Conservation (phyloP, 805 yeast species). For the Crinitomyces ghanaensis region DNA sequence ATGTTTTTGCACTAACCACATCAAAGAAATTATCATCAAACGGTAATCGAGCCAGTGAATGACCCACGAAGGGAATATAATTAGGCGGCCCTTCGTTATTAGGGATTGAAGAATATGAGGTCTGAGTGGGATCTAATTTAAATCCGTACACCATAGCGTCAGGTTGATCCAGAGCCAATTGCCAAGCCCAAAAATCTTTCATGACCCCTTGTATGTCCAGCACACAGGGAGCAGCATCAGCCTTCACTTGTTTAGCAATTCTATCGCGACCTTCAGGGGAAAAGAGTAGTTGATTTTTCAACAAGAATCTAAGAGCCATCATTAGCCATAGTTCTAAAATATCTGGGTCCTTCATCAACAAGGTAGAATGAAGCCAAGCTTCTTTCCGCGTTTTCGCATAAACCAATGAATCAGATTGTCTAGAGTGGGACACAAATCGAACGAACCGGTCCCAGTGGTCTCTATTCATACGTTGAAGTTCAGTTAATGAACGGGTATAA, state of each 20-base stretch:
- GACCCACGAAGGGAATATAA: conserved; percentile 21
- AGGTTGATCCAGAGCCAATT: conserved; percentile 24
- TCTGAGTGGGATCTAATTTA: conserved; percentile 14
- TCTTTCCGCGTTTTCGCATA: conserved; percentile 22
- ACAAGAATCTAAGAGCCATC: conserved; percentile 21
- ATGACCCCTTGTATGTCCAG: conserved; percentile 19
- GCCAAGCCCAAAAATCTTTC: conserved; percentile 26
- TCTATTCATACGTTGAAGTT: conserved; percentile 2
- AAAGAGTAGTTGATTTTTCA: conserved; percentile 19
- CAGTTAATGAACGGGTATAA: no score
- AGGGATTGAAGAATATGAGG: conserved; percentile 7
- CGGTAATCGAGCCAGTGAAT: conserved; percentile 18
- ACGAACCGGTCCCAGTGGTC: conserved; percentile 12
- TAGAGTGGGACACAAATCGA: conserved; percentile 12
- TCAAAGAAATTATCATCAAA: conserved; percentile 24
- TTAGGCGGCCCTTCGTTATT: conserved; percentile 21
- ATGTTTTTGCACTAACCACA: conserved; percentile 21
- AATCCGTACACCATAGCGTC: conserved; percentile 22
- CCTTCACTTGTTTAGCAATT: conserved; percentile 6
- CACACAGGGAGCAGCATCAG: conserved; percentile 8
- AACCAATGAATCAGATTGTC: conserved; percentile 17
- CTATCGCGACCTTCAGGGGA: conserved; percentile 16
- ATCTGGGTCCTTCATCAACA: conserved; percentile 8
- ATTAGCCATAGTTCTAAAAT: conserved; percentile 24
- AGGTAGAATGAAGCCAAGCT: conserved; percentile 21